These are phyloP conservation scores for Cronartium ribicola DNA, from an alignment of 1,284 basidiomycete species.

Conservation along the genomic window DNA sequence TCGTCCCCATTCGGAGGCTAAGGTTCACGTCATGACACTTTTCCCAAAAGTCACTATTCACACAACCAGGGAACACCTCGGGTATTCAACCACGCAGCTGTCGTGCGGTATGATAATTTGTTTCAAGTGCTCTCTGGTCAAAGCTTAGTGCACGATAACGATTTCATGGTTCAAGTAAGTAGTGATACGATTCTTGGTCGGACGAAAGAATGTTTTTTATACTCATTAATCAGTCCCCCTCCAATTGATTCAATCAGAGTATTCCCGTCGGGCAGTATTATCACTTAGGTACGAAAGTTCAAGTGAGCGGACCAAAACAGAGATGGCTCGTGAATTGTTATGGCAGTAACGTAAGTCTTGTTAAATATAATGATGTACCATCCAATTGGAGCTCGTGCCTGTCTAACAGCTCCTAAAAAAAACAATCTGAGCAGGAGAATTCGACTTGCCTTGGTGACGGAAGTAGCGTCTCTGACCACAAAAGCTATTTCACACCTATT, in stretches of 20 bases:
- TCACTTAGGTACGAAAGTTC: conserved; percentile 44
- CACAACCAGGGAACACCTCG: conserved; percentile 28
- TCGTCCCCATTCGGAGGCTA: neutral
- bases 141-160: conserved; percentile 42
- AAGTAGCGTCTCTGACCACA: neutral
- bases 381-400: neutral
- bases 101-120: conserved; percentile 26
- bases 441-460: conserved; percentile 17
- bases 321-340: conserved; percentile 42
- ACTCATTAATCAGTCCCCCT: neutral
- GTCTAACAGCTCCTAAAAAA: neutral
- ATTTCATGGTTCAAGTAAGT: conserved; percentile 43
- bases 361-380: no score
- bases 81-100: neutral
- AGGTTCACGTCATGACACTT: neutral
- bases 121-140: conserved; percentile 44
- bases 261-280: conserved; percentile 19
- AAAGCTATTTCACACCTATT: conserved; percentile 21
- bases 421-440: conserved; percentile 8
- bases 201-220: neutral
- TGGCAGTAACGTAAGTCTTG: conserved; percentile 22
- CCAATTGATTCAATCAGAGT: neutral
- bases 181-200: neutral
- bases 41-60: conserved; percentile 22
- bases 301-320: conserved; percentile 37